phyloP scores from a whole-genome alignment of 2,329 filamentous ascomycete species.

The Trichoderma breve region DNA sequence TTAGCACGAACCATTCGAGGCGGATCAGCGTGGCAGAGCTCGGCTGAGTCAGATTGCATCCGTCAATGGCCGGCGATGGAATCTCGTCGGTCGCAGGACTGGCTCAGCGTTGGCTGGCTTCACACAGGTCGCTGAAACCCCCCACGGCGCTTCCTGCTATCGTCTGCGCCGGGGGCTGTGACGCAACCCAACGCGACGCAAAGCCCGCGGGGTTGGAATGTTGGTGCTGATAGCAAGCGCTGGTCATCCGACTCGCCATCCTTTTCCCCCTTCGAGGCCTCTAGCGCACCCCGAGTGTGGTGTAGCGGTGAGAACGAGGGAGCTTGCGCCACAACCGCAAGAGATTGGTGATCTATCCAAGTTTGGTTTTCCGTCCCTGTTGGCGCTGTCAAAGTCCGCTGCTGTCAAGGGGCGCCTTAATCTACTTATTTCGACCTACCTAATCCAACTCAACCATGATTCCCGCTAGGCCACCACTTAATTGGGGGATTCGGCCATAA shows the following conservation, averaged over 20 bases:
- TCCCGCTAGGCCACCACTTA: conserved; percentile 6
- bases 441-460: conserved; percentile 7
- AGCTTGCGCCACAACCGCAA: conserved; percentile 18
- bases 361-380: not conserved
- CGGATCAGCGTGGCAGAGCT: not conserved
- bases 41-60: conserved; percentile 11
- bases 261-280: not conserved
- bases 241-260: conserved; percentile 18
- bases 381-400: conserved; percentile 7
- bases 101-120: not conserved
- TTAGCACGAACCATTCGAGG: conserved; percentile 5
- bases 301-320: conserved; percentile 14
- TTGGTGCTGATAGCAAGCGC: conserved; percentile 16
- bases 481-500: conserved; percentile 4
- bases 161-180: not conserved
- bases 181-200: conserved; percentile 12
- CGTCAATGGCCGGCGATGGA: not conserved
- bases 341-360: conserved; percentile 5
- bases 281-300: conserved; percentile 6
- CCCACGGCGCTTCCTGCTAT: conserved; percentile 8
- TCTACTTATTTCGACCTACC: conserved; percentile 11
- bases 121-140: not conserved
- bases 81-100: not conserved
- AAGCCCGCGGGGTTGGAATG: conserved; percentile 15
- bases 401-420: conserved; percentile 8